These are phyloP conservation scores for Xylogone sp. DNA, from an alignment of 2,329 filamentous ascomycete genomes.

Conservation along the genomic window DNA sequence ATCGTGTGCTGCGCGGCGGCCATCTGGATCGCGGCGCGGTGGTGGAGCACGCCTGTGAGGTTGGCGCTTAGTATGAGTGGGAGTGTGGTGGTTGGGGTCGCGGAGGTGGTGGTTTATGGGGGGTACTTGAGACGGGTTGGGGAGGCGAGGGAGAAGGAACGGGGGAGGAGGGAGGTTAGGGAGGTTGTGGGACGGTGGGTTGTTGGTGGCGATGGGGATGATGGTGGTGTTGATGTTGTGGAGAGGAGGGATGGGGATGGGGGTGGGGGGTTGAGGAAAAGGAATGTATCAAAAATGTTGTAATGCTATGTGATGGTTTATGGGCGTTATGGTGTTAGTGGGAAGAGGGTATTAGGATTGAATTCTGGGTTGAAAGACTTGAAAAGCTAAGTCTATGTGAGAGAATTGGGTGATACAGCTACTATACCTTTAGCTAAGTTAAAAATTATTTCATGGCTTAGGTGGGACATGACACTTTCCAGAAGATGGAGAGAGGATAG, in stretches of 20 bases:
- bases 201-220: constrained; percentile 37
- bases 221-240: constrained; percentile 6
- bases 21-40: constrained; percentile 72
- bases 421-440: too few relatives aligned
- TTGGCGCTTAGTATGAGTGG: constrained; percentile 69
- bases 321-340: too few relatives aligned
- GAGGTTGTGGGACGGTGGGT: constrained; percentile 72
- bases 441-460: too few relatives aligned
- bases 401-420: too few relatives aligned
- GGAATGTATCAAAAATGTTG: neutral
- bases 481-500: too few relatives aligned
- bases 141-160: constrained; percentile 57
- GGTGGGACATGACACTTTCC: too few relatives aligned
- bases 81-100: constrained; percentile 65
- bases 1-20: constrained; percentile 75
- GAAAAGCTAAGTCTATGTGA: too few relatives aligned
- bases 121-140: constrained; percentile 70
- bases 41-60: constrained; percentile 70
- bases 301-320: too few relatives aligned
- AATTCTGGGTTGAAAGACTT: too few relatives aligned
- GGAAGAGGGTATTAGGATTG: too few relatives aligned
- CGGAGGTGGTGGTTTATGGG: constrained; percentile 74
- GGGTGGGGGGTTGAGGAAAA: neutral
- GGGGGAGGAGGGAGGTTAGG: constrained; percentile 56
- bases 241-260: neutral